These are phyloP conservation scores for Alternaria sp. DNA, from an alignment of 2,329 filamentous ascomycete species.

Conservation along the genomic window DNA sequence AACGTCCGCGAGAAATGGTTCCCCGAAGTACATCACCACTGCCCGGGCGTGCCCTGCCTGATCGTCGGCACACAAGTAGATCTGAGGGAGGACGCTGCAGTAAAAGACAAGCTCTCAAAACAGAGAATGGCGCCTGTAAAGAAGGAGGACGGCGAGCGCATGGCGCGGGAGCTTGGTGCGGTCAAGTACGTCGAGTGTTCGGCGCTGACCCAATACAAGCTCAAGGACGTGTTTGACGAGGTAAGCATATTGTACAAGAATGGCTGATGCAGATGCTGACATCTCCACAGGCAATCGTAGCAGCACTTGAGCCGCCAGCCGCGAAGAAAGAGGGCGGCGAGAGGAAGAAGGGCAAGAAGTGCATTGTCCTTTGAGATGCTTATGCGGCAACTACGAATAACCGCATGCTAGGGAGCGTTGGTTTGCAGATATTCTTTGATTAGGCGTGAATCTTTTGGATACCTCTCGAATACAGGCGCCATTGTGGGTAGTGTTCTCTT, in stretches of 20 bases:
- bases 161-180: slow-evolving; percentile 96
- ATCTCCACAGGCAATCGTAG: slow-evolving; percentile 80
- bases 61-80: slow-evolving; percentile 98
- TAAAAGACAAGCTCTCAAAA: slow-evolving; percentile 89
- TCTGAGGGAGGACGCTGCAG: slow-evolving; percentile 85
- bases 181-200: slow-evolving; percentile 99
- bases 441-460: slow-evolving; percentile 49
- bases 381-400: slow-evolving; percentile 5
- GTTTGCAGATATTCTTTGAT: slow-evolving; percentile 40
- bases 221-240: slow-evolving; percentile 99
- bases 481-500: slow-evolving; percentile 49
- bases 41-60: slow-evolving; percentile 94
- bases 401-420: slow-evolving; percentile 29
- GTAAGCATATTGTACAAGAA: slow-evolving; percentile 58
- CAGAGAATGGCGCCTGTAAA: slow-evolving; percentile 95
- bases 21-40: slow-evolving; percentile 98
- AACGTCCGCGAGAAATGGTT: slow-evolving; percentile 99
- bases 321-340: slow-evolving; percentile 67
- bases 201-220: slow-evolving; percentile 94
- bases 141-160: slow-evolving; percentile 91
- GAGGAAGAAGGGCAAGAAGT: slow-evolving; percentile 46
- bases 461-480: slow-evolving; percentile 49
- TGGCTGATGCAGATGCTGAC: slow-evolving; percentile 11
- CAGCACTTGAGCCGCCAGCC: slow-evolving; percentile 85
- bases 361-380: slow-evolving; percentile 44